Conservation (phyloP, 1,284 basidiomycete species). For the Cutaneotrichosporon cavernicola region DNA sequence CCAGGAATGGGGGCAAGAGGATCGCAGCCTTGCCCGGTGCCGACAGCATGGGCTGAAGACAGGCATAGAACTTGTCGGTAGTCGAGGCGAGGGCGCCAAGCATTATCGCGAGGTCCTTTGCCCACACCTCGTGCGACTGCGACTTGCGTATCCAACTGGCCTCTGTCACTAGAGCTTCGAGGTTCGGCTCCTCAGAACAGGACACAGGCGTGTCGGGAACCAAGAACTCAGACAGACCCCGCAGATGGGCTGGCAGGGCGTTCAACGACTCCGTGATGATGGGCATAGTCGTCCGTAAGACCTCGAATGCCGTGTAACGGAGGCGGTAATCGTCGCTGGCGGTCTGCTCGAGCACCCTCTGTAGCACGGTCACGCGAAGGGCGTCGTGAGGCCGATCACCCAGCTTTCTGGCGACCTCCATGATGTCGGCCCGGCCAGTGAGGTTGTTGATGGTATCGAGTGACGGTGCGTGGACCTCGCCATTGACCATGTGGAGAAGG, state of each 20-base stretch:
- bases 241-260: slow-evolving; percentile 10
- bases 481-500: slow-evolving; percentile 57
- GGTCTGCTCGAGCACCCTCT: slow-evolving; percentile 21
- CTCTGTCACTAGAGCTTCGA: slow-evolving; percentile 12
- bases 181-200: not conserved
- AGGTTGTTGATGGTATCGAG: slow-evolving; percentile 51
- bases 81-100: slow-evolving; percentile 63
- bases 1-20: slow-evolving; percentile 66
- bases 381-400: not conserved
- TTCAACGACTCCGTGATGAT: slow-evolving; percentile 13
- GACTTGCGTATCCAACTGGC: slow-evolving; percentile 27
- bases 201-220: slow-evolving; percentile 9
- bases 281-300: slow-evolving; percentile 21
- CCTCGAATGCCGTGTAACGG: slow-evolving; percentile 25
- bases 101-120: slow-evolving; percentile 62
- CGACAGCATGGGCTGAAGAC: slow-evolving; percentile 63
- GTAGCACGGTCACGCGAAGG: slow-evolving; percentile 20
- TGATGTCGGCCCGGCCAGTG: slow-evolving; percentile 11
- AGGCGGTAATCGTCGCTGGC: slow-evolving; percentile 22
- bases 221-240: slow-evolving; percentile 12
- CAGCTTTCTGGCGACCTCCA: slow-evolving; percentile 5
- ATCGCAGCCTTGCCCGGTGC: slow-evolving; percentile 63
- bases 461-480: slow-evolving; percentile 43
- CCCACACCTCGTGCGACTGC: slow-evolving; percentile 58
- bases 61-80: slow-evolving; percentile 66